These are phyloP conservation scores for Ganoderma multipileum DNA, from an alignment of 1,284 basidiomycete genomes.

Conservation along the genomic window DNA sequence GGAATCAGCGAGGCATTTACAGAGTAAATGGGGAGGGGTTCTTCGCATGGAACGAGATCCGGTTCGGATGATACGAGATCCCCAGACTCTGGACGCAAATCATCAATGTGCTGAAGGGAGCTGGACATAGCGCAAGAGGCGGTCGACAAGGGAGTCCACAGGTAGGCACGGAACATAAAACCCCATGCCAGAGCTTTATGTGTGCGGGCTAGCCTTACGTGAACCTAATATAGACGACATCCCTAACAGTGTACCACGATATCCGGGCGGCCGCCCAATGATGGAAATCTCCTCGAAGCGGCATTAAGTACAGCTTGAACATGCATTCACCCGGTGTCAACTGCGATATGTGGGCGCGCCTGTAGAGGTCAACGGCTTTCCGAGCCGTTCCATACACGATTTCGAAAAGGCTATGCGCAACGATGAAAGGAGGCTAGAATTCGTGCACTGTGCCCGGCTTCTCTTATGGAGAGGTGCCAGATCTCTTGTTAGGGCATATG, in stretches of 20 bases:
- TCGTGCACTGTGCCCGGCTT: neutral
- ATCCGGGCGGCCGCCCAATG: neutral
- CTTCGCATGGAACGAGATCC: neutral
- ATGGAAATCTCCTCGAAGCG: neutral
- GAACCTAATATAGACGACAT: neutral
- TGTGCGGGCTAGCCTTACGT: neutral
- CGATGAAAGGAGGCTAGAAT: neutral
- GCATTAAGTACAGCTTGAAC: neutral
- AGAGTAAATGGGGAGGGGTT: slow-evolving; percentile 15
- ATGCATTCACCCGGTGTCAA: neutral
- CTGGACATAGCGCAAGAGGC: neutral
- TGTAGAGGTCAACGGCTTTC: neutral
- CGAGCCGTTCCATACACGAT: neutral
- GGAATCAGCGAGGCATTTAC: slow-evolving; percentile 11
- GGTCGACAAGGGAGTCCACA: neutral
- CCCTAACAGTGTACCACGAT: neutral
- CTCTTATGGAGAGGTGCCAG: neutral
- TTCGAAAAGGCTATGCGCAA: neutral
- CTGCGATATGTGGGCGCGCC: neutral
- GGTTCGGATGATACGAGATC: neutral
- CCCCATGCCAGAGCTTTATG: neutral
- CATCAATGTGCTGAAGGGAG: neutral
- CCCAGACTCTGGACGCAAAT: neutral
- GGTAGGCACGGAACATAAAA: neutral
- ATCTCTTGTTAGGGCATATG: too few relatives aligned